phyloP scores from a whole-genome alignment of 169 alveolate species.

The Pseudocohnilembus persalinus region DNA sequence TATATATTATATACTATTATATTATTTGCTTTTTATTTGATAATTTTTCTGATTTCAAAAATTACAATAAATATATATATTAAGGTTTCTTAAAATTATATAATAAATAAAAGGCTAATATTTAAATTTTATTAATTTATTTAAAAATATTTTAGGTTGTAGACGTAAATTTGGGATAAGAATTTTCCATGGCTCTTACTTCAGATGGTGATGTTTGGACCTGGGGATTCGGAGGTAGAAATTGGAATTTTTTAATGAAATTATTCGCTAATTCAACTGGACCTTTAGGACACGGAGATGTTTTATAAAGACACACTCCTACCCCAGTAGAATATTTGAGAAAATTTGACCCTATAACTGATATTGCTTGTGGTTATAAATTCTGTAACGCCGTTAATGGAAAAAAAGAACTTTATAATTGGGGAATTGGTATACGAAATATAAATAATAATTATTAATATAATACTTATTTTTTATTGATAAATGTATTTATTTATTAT shows the following conservation, averaged over 20 bases:
- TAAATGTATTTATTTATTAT: too few relatives aligned
- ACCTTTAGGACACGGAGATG: slow-evolving; percentile 50
- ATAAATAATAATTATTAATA: too few relatives aligned
- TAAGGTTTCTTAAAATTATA: too few relatives aligned
- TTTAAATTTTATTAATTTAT: too few relatives aligned
- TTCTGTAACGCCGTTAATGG: slow-evolving; percentile 33
- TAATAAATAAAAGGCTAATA: background rate
- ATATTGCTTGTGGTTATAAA: slow-evolving; percentile 24
- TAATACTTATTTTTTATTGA: too few relatives aligned
- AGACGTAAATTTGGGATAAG: slow-evolving; percentile 48
- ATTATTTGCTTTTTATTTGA: too few relatives aligned
- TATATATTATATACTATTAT: too few relatives aligned
- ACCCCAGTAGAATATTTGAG: slow-evolving; percentile 39
- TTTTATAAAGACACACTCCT: slow-evolving; percentile 32
- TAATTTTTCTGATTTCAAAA: too few relatives aligned
- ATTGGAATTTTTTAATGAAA: slow-evolving; percentile 32
- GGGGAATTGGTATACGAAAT: slow-evolving; percentile 52
- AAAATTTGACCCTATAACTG: slow-evolving; percentile 13
- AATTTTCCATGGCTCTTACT: slow-evolving; percentile 49
- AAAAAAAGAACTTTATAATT: slow-evolving; percentile 24
- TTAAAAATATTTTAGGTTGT: slow-evolving; percentile 20
- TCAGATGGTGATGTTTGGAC: slow-evolving; percentile 61
- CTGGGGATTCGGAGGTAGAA: slow-evolving; percentile 66
- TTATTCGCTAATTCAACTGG: slow-evolving; percentile 28
- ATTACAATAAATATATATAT: too few relatives aligned